phyloP scores from a whole-genome alignment of 2,329 filamentous ascomycete species.

The Alternaria sp. region DNA sequence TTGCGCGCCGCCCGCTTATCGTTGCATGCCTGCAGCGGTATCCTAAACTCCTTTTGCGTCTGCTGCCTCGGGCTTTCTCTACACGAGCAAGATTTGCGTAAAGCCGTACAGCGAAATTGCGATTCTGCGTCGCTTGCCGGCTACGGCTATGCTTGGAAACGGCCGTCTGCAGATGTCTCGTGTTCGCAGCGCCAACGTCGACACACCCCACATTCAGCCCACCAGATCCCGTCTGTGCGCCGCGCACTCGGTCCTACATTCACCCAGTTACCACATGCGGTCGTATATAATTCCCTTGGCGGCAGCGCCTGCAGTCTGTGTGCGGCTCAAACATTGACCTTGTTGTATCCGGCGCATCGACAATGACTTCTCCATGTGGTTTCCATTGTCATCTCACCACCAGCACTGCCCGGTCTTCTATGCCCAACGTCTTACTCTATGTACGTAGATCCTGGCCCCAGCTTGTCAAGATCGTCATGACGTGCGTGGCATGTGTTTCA shows the following conservation, averaged over 20 bases:
- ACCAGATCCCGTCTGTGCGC: constrained; percentile 6
- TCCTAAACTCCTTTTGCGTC: not conserved
- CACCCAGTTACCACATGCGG: not conserved
- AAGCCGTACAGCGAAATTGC: constrained; percentile 8
- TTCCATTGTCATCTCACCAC: not conserved
- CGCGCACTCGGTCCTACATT: constrained; percentile 1
- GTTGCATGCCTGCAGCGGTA: constrained; percentile 2
- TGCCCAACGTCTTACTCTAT: constrained; percentile 4
- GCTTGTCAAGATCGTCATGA: constrained; percentile 14
- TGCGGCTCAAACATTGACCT: not conserved
- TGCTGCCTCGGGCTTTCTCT: not conserved
- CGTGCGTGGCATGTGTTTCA: constrained; percentile 15
- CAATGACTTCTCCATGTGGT: not conserved
- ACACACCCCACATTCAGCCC: constrained; percentile 11
- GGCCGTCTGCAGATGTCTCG: constrained; percentile 4
- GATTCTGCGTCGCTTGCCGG: not conserved
- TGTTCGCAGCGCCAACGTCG: constrained; percentile 12
- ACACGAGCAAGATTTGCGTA: not conserved
- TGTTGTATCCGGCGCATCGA: not conserved
- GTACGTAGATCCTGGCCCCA: constrained; percentile 9
- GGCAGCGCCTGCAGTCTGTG: not conserved
- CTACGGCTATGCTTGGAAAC: not conserved
- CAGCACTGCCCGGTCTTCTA: not conserved
- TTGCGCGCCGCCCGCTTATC: constrained; percentile 6
- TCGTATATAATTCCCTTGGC: not conserved